Evolutionary conservation across 2,329 filamentous ascomycete genomes (phyloP), one percentile per base, ranked within the genome.

Genomic region (Aspergillus neoniger): DNA sequence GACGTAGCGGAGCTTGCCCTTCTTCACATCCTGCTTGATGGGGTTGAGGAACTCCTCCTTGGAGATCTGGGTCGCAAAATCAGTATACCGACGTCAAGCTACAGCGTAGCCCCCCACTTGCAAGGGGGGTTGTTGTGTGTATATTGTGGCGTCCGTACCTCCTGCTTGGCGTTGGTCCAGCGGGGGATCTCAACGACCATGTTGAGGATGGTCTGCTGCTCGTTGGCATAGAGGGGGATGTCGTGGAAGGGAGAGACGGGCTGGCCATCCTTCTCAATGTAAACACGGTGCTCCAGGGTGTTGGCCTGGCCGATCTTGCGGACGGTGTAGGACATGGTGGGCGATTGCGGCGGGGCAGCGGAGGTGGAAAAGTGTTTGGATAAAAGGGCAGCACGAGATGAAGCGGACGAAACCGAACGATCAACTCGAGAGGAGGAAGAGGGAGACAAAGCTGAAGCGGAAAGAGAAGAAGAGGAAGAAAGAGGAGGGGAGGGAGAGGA

Each of bases 131-230:
- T n/a, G 32, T 51, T 50, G 32, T 36, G 32, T 36, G 32, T 36
- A 12, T 36, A 32, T 36, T 36, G 12, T 36, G 36, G 23, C 44
- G 12, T 49, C 63, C 89, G 70, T 80, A 96, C 94, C 91, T 99
- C 95, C 81, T 96, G 91, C 88, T 99, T 99, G 75, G 91, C 95
- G 83, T 99, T 99, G 84, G 94, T 96, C 95, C 95, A 99, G 83
- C 95, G 90, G 74, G 95, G 95, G 74, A 99, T 97, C 89, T 99
- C 95, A 73, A 99, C 95, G 67, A 99, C 79, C 95, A 99, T 99
- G 89, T 99, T 99, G 76, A 99, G 86, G 78, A 98, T 83, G 72
- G 90, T 96, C 86, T 96, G 88, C 84, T 96, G 90, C 81, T 91
- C 85, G 80, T 99, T 96, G 88, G 94, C 94, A 78, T 92, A 99